These are phyloP conservation scores for Umbelopsis ramanniana DNA, from an alignment of 192 early-diverging fungal species.

Conservation along the genomic window DNA sequence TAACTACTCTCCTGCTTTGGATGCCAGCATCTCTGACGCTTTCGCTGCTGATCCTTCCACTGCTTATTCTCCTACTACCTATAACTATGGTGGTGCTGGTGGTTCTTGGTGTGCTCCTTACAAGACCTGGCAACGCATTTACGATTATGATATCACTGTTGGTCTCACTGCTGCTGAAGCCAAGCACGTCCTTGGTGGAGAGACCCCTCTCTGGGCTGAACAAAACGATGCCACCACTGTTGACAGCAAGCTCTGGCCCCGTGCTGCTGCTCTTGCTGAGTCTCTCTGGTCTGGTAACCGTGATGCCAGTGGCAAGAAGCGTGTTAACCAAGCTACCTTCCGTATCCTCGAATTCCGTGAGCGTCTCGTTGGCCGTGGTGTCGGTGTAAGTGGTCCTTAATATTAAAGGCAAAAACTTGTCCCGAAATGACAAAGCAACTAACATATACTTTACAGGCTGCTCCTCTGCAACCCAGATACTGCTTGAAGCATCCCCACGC, in stretches of 20 bases:
- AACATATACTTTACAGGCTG: slow-evolving; percentile 26
- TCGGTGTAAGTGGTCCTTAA: slow-evolving; percentile 28
- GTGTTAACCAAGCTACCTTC: slow-evolving; percentile 32
- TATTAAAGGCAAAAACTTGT: background rate
- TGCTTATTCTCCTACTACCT: slow-evolving; percentile 1
- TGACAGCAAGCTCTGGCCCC: slow-evolving; percentile 69
- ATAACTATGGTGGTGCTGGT: slow-evolving; percentile 42
- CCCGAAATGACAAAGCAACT: slow-evolving; percentile 34
- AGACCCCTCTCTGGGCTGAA: slow-evolving; percentile 70
- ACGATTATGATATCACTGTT: slow-evolving; percentile 63
- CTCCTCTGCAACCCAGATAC: slow-evolving; percentile 40
- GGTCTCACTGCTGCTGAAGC: slow-evolving; percentile 51
- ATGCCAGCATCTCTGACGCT: background rate
- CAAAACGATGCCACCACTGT: slow-evolving; percentile 63
- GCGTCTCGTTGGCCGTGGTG: slow-evolving; percentile 70
- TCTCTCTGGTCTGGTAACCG: slow-evolving; percentile 67
- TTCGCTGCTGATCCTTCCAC: slow-evolving; percentile 2
- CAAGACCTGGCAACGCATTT: slow-evolving; percentile 70
- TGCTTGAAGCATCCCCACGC: slow-evolving; percentile 17
- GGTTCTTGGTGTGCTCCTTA: slow-evolving; percentile 73
- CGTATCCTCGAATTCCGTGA: slow-evolving; percentile 70
- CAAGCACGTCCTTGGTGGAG: slow-evolving; percentile 66
- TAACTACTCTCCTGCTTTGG: background rate
- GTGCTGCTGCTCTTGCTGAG: slow-evolving; percentile 67
- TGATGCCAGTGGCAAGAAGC: slow-evolving; percentile 51